Percentiles rank a stretch among this genome's conserved stretches.
These are phyloP conservation scores for Alternaria alternata DNA, from an alignment of 2,329 filamentous ascomycete species.

Conservation along the genomic window DNA sequence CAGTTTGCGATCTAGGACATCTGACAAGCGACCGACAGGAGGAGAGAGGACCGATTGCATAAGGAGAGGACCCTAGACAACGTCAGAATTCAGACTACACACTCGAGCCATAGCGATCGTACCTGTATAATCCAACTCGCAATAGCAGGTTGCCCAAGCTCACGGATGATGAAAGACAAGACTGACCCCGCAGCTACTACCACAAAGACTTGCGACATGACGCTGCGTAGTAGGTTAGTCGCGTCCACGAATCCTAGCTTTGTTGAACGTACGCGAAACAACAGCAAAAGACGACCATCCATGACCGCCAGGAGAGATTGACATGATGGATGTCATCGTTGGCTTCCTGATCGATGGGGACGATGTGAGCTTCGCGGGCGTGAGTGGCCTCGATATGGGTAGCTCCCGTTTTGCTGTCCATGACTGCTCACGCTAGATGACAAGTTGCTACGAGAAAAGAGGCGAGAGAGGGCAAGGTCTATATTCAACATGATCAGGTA, in stretches of 20 bases:
- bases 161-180: conserved; percentile 64
- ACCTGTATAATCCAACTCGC: conserved; percentile 66
- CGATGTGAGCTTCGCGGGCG: conserved; percentile 23
- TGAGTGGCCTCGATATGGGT: conserved; percentile 24
- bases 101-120: neutral
- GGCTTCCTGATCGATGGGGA: conserved; percentile 41
- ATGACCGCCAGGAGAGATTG: conserved; percentile 64
- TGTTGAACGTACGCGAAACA: conserved; percentile 54
- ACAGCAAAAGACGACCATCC: conserved; percentile 60
- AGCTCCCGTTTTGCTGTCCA: conserved; percentile 31
- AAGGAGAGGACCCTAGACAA: conserved; percentile 61
- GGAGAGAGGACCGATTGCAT: conserved; percentile 67
- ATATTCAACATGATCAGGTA: neutral
- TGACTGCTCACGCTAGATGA: neutral
- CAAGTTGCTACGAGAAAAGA: neutral
- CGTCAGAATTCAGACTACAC: neutral
- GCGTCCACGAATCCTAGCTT: conserved; percentile 15
- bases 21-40: conserved; percentile 64
- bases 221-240: conserved; percentile 31
- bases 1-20: conserved; percentile 64
- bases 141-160: conserved; percentile 60
- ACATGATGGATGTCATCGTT: conserved; percentile 51
- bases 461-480: neutral
- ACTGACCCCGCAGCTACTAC: conserved; percentile 65
- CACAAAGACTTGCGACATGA: conserved; percentile 65